Evolutionary conservation across 1,284 basidiomycete species (phyloP).

Genomic region (Ceratobasidium sp.): DNA sequence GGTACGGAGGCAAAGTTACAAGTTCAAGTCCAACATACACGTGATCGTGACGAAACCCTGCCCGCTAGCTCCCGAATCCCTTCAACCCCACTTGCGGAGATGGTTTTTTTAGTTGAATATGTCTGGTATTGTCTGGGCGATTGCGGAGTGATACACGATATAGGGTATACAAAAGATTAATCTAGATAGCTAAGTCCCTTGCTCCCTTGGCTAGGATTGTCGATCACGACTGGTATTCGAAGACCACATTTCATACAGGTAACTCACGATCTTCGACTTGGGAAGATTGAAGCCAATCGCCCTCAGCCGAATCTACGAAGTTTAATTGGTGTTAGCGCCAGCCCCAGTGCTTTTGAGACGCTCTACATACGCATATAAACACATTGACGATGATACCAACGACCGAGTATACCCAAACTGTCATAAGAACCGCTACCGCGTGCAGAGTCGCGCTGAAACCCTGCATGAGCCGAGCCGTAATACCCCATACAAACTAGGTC

Average conservation of each 20-base stretch:
- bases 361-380: conserved; percentile 39
- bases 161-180: conserved; percentile 17
- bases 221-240: conserved; percentile 11
- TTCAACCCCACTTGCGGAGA: neutral
- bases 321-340: neutral
- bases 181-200: neutral
- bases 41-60: conserved; percentile 24
- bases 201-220: neutral
- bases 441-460: conserved; percentile 1
- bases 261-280: conserved; percentile 27
- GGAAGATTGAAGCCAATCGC: conserved; percentile 27
- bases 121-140: too few species aligned
- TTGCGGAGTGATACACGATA: too few species aligned
- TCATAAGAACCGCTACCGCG: conserved; percentile 12
- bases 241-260: conserved; percentile 12
- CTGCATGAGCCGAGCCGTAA: neutral
- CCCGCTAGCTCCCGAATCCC: neutral
- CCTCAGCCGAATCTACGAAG: conserved; percentile 17
- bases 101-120: neutral
- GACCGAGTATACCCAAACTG: conserved; percentile 32
- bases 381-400: conserved; percentile 17
- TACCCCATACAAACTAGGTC: neutral
- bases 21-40: conserved; percentile 31
- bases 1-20: neutral
- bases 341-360: too few species aligned